Evolutionary conservation across 148 eudicot genomes (phyloP).

Genomic region (Pouteria glomerata): DNA sequence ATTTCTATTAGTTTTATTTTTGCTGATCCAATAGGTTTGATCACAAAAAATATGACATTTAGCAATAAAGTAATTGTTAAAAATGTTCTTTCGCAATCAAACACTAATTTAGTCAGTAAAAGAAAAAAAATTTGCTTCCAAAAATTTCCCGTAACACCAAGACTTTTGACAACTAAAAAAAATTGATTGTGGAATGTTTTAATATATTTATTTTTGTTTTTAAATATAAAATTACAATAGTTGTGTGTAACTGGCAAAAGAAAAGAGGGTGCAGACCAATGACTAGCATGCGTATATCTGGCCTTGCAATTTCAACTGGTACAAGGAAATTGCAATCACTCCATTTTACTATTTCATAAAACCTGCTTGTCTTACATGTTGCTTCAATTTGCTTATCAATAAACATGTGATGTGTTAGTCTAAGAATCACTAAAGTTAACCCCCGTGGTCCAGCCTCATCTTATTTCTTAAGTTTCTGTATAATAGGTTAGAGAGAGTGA

Average conservation of each 20-base stretch:
- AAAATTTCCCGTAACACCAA: too few relatives aligned
- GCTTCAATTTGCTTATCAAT: neutral
- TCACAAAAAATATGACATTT: too few relatives aligned
- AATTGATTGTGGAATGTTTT: too few relatives aligned
- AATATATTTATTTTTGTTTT: too few relatives aligned
- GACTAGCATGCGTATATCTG: neutral
- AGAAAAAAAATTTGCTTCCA: too few relatives aligned
- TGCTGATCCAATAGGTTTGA: too few relatives aligned
- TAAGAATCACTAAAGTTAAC: neutral
- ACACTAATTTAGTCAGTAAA: too few relatives aligned
- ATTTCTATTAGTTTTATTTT: too few relatives aligned
- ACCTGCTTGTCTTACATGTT: neutral
- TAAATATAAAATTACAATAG: too few relatives aligned
- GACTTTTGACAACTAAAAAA: too few relatives aligned
- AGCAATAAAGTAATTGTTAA: too few relatives aligned
- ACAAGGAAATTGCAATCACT: neutral
- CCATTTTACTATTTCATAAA: neutral
- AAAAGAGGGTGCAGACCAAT: neutral
- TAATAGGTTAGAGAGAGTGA: neutral
- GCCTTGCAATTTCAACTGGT: conserved; percentile 1
- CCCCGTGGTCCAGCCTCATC: neutral
- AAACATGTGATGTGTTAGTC: neutral
- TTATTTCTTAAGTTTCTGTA: neutral
- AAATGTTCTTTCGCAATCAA: too few relatives aligned
- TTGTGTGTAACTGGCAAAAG: neutral